Base-by-base conservation (phyloP, 2,329 filamentous ascomycete genomes). In the Xylaria sp. region DNA sequence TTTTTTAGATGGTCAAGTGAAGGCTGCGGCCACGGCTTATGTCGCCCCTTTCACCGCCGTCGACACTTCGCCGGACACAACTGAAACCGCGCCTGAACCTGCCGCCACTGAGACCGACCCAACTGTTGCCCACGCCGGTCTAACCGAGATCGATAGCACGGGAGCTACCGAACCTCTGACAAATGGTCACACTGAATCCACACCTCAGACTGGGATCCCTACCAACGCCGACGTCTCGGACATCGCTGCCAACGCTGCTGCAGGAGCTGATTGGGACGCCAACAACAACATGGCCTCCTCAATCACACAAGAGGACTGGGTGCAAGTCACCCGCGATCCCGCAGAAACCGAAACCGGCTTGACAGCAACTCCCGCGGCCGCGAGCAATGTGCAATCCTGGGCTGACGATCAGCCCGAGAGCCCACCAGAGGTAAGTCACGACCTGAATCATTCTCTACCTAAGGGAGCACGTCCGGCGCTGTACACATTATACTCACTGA, bases 391-490 rank as follows among this genome's bases (percentile, higher is more conserved):
- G 36, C 89, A 91, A 77, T 93, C 90, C 75, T 97, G 93, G 93
- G 93, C 93, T 31, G 93, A 97, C 75, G 92, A 96, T 69, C 88
- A 92, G 74, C 88, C 91, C 20, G 88, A 89, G 68, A 80, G 79
- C 64, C 79, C 79, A 44, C 73, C 79, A 36, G 81, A 84, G 77
- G 84, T 87, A 78, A 73, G 82, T 76, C 17, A 2, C 28, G 51
- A 31, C 11, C 49, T 20, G 15, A 60, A 13, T 28, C 28, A 28
- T 44, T 31, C 26, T 20, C 23, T 20, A 58, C n/a, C 33, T 26
- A 46, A 56, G 9, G 6, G 13, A 2, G 28, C 31, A 20, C 38
- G 20, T 23, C 38, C 26, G 6, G 51, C 28, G 3, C 44, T 26
- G 20, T 59, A n/a, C n/a, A 56, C 36, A 54, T 63, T 49, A 7